phyloP scores from a whole-genome alignment of 306 rosid species.

The Dalbergia cochinchinensis region DNA sequence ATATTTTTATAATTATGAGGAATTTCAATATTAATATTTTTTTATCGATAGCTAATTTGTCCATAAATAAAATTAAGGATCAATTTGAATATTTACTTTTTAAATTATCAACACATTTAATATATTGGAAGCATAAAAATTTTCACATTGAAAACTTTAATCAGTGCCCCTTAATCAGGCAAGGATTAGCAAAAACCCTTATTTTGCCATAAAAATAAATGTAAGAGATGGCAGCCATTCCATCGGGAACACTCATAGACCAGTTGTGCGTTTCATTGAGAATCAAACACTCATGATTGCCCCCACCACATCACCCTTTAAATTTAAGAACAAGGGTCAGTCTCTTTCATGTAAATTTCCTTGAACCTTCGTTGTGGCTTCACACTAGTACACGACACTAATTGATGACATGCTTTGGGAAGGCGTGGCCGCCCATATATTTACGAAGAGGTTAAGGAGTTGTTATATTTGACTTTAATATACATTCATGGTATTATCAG shows the following conservation, averaged over 20 bases:
- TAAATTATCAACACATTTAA: too few relatives aligned
- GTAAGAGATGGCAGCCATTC: not conserved
- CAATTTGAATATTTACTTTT: too few relatives aligned
- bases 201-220: not conserved
- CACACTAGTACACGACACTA: slow-evolving; percentile 6
- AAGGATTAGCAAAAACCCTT: not conserved
- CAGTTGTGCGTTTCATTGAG: slow-evolving; percentile 36
- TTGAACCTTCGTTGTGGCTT: slow-evolving; percentile 16
- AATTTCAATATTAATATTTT: too few relatives aligned
- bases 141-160: too few relatives aligned
- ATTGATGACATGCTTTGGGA: not conserved
- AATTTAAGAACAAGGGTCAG: slow-evolving; percentile 20
- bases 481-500: not conserved
- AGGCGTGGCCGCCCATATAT: slow-evolving; percentile 32
- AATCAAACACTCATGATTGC: slow-evolving; percentile 37
- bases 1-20: too few relatives aligned
- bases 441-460: not conserved
- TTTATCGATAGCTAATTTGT: too few relatives aligned
- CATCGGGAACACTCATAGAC: slow-evolving; percentile 17
- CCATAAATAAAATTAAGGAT: too few relatives aligned
- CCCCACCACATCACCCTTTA: slow-evolving; percentile 42
- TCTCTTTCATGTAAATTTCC: slow-evolving; percentile 15
- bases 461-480: not conserved
- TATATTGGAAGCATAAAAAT: too few relatives aligned
- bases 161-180: too few relatives aligned